Evolutionary conservation across 2,329 filamentous ascomycete species (phyloP), one percentile per base, ranked within the genome.

Genomic region (Coniochaeta sp.): DNA sequence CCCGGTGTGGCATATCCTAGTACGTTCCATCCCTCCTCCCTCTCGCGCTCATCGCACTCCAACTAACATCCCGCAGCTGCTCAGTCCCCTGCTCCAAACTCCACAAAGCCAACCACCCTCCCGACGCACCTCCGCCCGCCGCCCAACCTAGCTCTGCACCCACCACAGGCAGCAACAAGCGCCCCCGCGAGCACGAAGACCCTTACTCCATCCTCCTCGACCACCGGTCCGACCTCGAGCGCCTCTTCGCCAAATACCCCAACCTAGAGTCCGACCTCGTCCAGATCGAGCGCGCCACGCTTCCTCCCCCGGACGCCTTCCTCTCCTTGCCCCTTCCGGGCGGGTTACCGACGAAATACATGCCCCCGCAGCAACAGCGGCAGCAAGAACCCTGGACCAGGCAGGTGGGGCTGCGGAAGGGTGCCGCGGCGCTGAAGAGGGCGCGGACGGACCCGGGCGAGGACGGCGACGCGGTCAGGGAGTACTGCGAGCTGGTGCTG

Each of bases 401-500:
- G 52, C 84, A 88, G 57, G 75, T 81, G 6, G 86, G 85, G 7
- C 75, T 86, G 56, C 75, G 79, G 59, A 79, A 79, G 22, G 86
- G 83, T 1, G 79, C 83, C 52, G 75, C 79, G 22, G 79, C 79
- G 16, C 72, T 89, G 61, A 79, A 79, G 47, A 76, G 71, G 59
- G 80, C 81, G 36, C 76, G 81, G 60, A 74, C 75, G 34, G 75
- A 77, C 32, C 75, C 78, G 1, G 77, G 79, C n/a, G 78, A 81
- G 64, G 80, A 81, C 60, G 83, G 83, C 32, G 83, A 87, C 64
- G 85, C 77, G 4, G 74, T 89, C 32, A 74, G 81, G 58, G 85
- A 87, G 70, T 89, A 85, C 66, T 81, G 79, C 55, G 81, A 83
- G 62, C 72, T 87, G 24, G 77, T 88, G 19, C 66, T 80, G 55